Percentiles rank a stretch among this genome's conserved stretches.
These are phyloP conservation scores for Thymus mandschuricus DNA, from an alignment of 257 asterid genomes.

Conservation along the genomic window DNA sequence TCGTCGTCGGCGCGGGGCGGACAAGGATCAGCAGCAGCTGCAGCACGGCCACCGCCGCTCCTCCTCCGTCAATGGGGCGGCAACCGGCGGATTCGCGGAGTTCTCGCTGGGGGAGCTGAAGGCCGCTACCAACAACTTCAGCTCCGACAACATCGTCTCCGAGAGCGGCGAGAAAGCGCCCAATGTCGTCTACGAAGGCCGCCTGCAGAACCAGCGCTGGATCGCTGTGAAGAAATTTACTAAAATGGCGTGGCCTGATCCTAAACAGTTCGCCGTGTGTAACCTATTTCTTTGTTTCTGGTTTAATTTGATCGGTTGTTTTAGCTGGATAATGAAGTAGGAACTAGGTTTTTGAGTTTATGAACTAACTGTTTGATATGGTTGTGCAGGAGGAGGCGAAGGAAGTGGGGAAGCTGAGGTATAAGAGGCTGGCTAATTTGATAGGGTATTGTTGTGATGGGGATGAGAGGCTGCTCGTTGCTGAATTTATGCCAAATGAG, in stretches of 20 bases:
- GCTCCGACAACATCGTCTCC: slow-evolving; percentile 84
- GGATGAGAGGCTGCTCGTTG: slow-evolving; percentile 94
- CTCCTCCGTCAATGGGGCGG: slow-evolving; percentile 60
- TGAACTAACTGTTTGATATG: slow-evolving; percentile 26
- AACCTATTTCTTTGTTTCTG: not conserved
- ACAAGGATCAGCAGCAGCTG: slow-evolving; percentile 52
- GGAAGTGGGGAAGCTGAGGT: slow-evolving; percentile 97
- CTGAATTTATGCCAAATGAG: slow-evolving; percentile 97
- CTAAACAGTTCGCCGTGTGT: slow-evolving; percentile 86
- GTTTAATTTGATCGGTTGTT: not conserved
- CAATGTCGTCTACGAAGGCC: slow-evolving; percentile 82
- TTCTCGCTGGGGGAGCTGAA: slow-evolving; percentile 78
- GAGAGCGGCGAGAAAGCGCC: slow-evolving; percentile 99
- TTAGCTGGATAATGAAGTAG: slow-evolving; percentile 1
- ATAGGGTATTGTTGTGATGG: slow-evolving; percentile 97
- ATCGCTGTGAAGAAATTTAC: slow-evolving; percentile 92
- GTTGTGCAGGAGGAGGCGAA: slow-evolving; percentile 80
- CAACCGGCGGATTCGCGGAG: slow-evolving; percentile 69
- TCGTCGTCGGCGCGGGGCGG: slow-evolving; percentile 45
- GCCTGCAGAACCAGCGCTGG: slow-evolving; percentile 82
- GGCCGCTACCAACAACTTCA: slow-evolving; percentile 85
- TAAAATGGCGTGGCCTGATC: slow-evolving; percentile 94
- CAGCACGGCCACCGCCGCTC: slow-evolving; percentile 55
- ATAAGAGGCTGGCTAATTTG: slow-evolving; percentile 94
- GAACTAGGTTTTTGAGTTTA: slow-evolving; percentile 31